Evolutionary conservation across 2,329 filamentous ascomycete species (phyloP), one percentile per base, ranked within the genome.

Genomic region (Alternaria longipes): DNA sequence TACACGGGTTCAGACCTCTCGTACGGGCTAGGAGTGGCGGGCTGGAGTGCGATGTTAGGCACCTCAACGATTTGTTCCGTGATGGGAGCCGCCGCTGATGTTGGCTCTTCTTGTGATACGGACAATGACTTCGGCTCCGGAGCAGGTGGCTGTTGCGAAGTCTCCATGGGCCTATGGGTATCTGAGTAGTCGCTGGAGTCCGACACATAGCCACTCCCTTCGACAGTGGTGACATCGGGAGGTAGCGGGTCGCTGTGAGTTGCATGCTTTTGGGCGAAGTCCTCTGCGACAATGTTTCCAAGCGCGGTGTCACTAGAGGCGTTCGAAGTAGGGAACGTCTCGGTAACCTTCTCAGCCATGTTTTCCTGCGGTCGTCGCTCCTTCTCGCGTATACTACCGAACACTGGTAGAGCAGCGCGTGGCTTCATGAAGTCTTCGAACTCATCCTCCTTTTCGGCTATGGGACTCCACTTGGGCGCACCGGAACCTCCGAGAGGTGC

Each of bases 381-480:
- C 76, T 86, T 88, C 28, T 89, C 87, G 22, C 90, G 84, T 22
- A 94, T 83, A 70, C 91, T 93, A 18, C 91, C 91, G 75, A 94
- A 94, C 1, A 85, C 89, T 2, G 91, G 91, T 38, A 94, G 79
- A 1, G 88, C 88, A 7, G 91, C 90, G 32, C 90, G 83, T n/a
- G 91, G 91, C 66, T 88, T 88, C 89, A 93, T 92, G 14, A 88
- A 80, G 61, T 85, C 83, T 54, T 86, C 84, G 56, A 89, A 85
- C 42, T 91, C 88, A 30, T 91, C 87, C n/a, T 89, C 71, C 5
- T 86, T 86, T 24, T 67, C 68, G 14, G 52, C 50, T 11, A 55
- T 57, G 18, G 69, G 58, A 50, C 69, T 85, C 86, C 74, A 85
- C 85, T 69, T 84, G 8, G 74, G 74, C 14, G 65, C 65, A n/a